Conservation (phyloP, 129 eudicot genomes). For the Flaveria trinervia region DNA sequence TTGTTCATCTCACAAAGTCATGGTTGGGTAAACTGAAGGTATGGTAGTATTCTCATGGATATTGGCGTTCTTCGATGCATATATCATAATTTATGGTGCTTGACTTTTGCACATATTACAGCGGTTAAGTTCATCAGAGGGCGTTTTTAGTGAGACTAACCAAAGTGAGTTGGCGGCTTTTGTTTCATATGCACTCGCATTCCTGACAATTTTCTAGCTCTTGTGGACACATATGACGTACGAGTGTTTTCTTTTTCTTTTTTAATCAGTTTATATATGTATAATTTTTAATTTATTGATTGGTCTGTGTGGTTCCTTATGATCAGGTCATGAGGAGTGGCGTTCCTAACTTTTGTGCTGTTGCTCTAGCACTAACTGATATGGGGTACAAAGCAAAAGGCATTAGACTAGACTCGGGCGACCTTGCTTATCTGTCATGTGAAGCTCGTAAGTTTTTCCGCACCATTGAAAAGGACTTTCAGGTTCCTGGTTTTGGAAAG, state of each 20-base stretch:
- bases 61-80: neutral
- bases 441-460: conserved; percentile 77
- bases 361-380: conserved; percentile 89
- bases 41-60: conserved; percentile 18
- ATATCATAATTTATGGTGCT: neutral
- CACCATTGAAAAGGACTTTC: conserved; percentile 74
- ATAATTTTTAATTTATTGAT: neutral
- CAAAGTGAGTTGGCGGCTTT: conserved; percentile 97
- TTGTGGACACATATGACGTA: conserved; percentile 98
- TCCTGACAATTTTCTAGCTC: conserved; percentile 82
- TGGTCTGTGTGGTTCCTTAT: conserved; percentile 15
- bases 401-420: conserved; percentile 94
- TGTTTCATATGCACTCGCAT: conserved; percentile 90
- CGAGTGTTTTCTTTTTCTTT: conserved; percentile 14
- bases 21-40: conserved; percentile 95
- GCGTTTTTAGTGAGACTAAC: conserved; percentile 84
- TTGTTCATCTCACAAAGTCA: conserved; percentile 70
- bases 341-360: conserved; percentile 96
- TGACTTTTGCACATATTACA: conserved; percentile 27
- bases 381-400: conserved; percentile 94
- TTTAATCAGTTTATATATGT: neutral
- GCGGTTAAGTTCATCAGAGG: conserved; percentile 58
- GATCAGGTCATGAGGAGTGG: conserved; percentile 94
- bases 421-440: conserved; percentile 93
- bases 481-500: conserved; percentile 71